Evolutionary conservation across 2,329 filamentous ascomycete species (phyloP), one percentile per base, ranked within the genome.

Genomic region (Akanthomyces dipterigenus): DNA sequence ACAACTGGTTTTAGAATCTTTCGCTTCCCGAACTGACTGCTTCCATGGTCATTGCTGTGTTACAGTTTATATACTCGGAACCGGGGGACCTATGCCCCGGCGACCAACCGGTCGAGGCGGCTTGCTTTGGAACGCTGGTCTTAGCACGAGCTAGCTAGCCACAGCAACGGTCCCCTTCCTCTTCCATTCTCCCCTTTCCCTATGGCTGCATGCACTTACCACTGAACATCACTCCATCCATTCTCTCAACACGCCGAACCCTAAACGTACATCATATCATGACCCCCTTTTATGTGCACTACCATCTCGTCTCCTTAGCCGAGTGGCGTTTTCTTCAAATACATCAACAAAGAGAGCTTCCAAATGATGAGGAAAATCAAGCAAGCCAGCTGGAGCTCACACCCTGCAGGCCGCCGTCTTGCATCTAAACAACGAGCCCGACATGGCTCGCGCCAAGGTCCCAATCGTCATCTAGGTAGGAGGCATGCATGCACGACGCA

Each of bases 391-490:
- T 46, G 24, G 51, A 14, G 26, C 42, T 36, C n/a, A 9, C 26
- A 34, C 55, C 55, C 34, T 48, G 43, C 43, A 38, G 43, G 22
- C 43, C 22, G 31, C 24, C 34, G 14, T 58, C 20, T 40, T 34
- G 20, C 55, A 49, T 57, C 54, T 45, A 38, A 38, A 42, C 31
- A 36, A 36, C 34, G 24, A 22, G 36, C 34, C 38, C 53, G 38
- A 45, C 38, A 42, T 45, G 38, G 36, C 28, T 20, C 55, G 53
- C 45, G 51, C 51, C 42, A 38, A 51, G 48, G 48, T 28, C 48
- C 48, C 36, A 45, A 58, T 58, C 55, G 45, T 49, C 45, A 50
- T 50, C 55, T 40, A n/a, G 55, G 36, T 40, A n/a, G 55, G 36
- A 38, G 36, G 36, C 36, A 46, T 16, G 20, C 20, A 38, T 20